Evolutionary conservation across 768 basidiomycete species (phyloP).

Genomic region (Leccinum disarticulatum): DNA sequence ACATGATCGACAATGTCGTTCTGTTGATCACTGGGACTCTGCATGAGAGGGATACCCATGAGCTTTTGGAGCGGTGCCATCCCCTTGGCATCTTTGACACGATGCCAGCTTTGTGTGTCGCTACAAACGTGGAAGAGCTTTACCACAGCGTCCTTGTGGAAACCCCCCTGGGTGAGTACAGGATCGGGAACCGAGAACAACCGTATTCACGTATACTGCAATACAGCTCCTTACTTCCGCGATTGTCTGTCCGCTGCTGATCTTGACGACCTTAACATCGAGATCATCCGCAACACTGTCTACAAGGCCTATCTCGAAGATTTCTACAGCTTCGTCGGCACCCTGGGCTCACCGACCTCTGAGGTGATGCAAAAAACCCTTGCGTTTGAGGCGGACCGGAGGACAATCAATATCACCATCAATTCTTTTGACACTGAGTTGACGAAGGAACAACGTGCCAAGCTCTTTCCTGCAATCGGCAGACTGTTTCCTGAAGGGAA

Average conservation of each 20-base stretch:
- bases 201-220: constrained; percentile 1
- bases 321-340: constrained; percentile 81
- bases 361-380: constrained; percentile 93
- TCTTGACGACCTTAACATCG: constrained; percentile 98
- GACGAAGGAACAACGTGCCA: constrained; percentile 91
- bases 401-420: constrained; percentile 97
- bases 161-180: constrained; percentile 84
- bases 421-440: constrained; percentile 98
- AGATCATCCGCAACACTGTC: constrained; percentile 98
- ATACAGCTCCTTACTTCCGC: constrained; percentile 88
- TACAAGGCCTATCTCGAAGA: constrained; percentile 99
- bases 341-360: constrained; percentile 80
- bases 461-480: constrained; percentile 92
- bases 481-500: constrained; percentile 95
- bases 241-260: constrained; percentile 94
- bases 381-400: constrained; percentile 94
- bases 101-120: constrained; percentile 98
- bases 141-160: constrained; percentile 97
- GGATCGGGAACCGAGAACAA: not conserved
- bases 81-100: constrained; percentile 97
- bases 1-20: constrained; percentile 99
- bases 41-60: constrained; percentile 96
- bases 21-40: constrained; percentile 96
- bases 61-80: constrained; percentile 94
- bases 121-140: constrained; percentile 97